A percentile compares a stretch with the other conserved stretches of the same genome.
Conservation (phyloP, 768 basidiomycete genomes). For the Leccinum incarnatum region DNA sequence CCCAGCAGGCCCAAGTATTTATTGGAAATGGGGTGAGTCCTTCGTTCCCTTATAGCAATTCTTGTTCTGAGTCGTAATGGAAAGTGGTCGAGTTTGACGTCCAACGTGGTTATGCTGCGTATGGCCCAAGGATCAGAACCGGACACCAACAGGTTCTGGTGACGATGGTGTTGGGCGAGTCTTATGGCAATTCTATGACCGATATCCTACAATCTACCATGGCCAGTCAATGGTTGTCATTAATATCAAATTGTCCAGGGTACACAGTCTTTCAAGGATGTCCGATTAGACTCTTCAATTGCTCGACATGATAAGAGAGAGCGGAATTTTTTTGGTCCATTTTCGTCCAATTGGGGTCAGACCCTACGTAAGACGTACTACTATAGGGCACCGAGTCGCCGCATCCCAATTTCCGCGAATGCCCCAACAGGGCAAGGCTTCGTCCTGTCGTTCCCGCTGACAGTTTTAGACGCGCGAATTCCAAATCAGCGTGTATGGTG, state of each 20-base stretch:
- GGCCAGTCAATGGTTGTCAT: neutral
- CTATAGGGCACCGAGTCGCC: too few species aligned
- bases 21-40: slow-evolving; percentile 52
- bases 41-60: neutral
- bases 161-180: slow-evolving; percentile 2
- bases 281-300: too few species aligned
- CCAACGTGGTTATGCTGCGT: slow-evolving; percentile 39
- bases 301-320: too few species aligned
- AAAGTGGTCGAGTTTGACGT: slow-evolving; percentile 43
- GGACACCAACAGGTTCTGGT: slow-evolving; percentile 38
- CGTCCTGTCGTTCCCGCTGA: too few species aligned
- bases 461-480: too few species aligned
- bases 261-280: neutral
- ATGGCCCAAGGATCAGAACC: slow-evolving; percentile 29
- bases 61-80: slow-evolving; percentile 1
- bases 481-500: too few species aligned
- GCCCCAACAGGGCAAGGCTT: too few species aligned
- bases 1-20: slow-evolving; percentile 45
- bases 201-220: neutral
- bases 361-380: too few species aligned
- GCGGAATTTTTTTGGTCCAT: too few species aligned
- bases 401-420: too few species aligned
- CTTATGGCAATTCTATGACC: neutral
- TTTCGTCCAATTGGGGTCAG: too few species aligned
- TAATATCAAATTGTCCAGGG: neutral